phyloP scores from a whole-genome alignment of 495 filamentous ascomycete genomes.

The Penicillium canescens region DNA sequence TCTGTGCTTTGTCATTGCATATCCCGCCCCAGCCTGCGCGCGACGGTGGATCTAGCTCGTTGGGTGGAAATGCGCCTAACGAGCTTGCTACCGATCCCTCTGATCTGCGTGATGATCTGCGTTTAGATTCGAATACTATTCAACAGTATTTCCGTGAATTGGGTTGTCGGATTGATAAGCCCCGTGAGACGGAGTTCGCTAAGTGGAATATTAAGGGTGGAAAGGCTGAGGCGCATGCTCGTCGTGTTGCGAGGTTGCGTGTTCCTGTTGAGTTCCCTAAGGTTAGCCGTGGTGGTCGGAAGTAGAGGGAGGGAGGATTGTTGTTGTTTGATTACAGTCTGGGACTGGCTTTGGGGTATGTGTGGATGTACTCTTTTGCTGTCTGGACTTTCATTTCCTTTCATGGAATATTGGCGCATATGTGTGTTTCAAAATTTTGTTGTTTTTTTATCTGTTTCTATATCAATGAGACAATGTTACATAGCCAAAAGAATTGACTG shows the following conservation, averaged over 20 bases:
- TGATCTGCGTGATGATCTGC: slow-evolving; percentile 76
- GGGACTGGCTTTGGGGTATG: slow-evolving; percentile 3
- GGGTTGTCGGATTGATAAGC: slow-evolving; percentile 59
- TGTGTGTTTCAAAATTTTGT: slow-evolving; percentile 8
- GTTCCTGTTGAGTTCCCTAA: slow-evolving; percentile 85
- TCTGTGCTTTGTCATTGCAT: slow-evolving; percentile 64
- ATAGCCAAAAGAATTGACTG: slow-evolving; percentile 14
- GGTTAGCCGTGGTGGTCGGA: slow-evolving; percentile 42
- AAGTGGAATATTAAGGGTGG: slow-evolving; percentile 50
- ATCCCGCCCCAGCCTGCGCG: slow-evolving; percentile 41
- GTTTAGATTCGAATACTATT: slow-evolving; percentile 63
- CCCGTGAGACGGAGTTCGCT: slow-evolving; percentile 42
- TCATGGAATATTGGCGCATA: slow-evolving; percentile 30
- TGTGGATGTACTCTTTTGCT: slow-evolving; percentile 8
- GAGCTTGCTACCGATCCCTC: slow-evolving; percentile 75
- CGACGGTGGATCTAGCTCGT: slow-evolving; percentile 45
- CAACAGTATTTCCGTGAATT: slow-evolving; percentile 75
- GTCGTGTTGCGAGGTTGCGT: slow-evolving; percentile 67
- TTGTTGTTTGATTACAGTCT: background rate
- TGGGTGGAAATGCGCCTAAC: slow-evolving; percentile 62
- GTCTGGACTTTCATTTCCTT: slow-evolving; percentile 7
- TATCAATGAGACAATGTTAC: slow-evolving; percentile 24
- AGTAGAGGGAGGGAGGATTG: slow-evolving; percentile 10
- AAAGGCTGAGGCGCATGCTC: slow-evolving; percentile 59
- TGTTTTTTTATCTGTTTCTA: slow-evolving; percentile 14